Evolutionary conservation across 495 filamentous ascomycete species (phyloP), one percentile per base, ranked within the genome.

Genomic region (Hypomontagnella monticulosa): DNA sequence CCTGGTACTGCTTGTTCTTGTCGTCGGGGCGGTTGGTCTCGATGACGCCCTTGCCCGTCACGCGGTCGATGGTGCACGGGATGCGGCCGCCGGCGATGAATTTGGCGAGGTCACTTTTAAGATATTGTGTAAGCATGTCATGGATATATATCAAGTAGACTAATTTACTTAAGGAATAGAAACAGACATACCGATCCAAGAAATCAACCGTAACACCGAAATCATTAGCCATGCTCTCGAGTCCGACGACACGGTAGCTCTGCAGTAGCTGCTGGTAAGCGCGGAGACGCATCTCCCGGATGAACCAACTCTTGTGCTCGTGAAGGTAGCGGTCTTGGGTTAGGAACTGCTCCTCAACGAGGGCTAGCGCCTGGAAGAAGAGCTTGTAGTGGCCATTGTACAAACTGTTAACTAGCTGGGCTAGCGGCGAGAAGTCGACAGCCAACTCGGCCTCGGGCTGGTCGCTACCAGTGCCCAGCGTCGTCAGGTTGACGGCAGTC

Each of bases 1-100:
- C 95, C 48, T 93, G 87, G 75, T 98, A 99, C 78, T 99, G 95
- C 82, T 96, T 96, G 83, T 97, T 97, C 86, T 98, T 98, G 76
- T 97, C 93, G 72, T 97, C 96, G 3, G 95, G 93, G 49, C 96
- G 84, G 79, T 97, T 96, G 20, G 94, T 99, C 83, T 98, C 96
- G 71, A 99, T 97, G 72, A 98, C 91, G 36, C 93, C 94, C 67
- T 95, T 93, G 61, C 83, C 83, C 0, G 81, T 79, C 61, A 99
- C 96, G 44, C 95, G 92, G 80, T 99, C 95, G 68, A 99, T 97
- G 23, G 92, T 97, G 83, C 94, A 97, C 11, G 93, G 87, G 68
- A 99, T 91, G 70, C 95, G 89, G 78, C 93, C 91, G 63, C 87
- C 92, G 6, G 95, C 94, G 71, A 99, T 99, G 79, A 98, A 99